phyloP scores from a whole-genome alignment of 768 basidiomycete species.

The Auricularia heimuer region DNA sequence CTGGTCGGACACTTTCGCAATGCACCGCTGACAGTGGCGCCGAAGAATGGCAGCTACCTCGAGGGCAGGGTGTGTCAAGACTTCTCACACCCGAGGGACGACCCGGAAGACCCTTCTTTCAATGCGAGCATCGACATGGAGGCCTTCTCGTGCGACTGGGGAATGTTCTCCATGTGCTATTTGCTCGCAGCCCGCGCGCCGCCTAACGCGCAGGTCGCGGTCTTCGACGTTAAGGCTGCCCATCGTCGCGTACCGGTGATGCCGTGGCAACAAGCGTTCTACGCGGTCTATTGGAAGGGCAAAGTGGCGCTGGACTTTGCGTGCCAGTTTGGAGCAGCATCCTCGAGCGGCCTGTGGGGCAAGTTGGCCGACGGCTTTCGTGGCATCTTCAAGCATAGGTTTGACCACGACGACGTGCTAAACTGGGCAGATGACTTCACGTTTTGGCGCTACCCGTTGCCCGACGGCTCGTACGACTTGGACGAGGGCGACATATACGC shows the following conservation, averaged over 20 bases:
- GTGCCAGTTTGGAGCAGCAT: not conserved
- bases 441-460: not conserved
- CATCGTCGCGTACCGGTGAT: conserved; percentile 7
- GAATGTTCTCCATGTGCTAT: conserved; percentile 20
- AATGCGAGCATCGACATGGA: conserved; percentile 22
- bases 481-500: not conserved
- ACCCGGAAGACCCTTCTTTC: conserved; percentile 17
- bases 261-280: conserved; percentile 27
- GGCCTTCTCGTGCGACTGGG: conserved; percentile 28
- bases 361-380: not conserved
- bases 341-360: not conserved
- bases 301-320: not conserved
- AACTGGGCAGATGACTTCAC: not conserved
- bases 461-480: not conserved
- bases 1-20: conserved; percentile 22
- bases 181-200: conserved; percentile 21
- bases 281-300: conserved; percentile 15
- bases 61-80: not conserved
- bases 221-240: not conserved
- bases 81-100: conserved; percentile 3
- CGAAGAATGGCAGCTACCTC: conserved; percentile 8
- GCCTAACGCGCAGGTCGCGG: conserved; percentile 15
- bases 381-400: not conserved
- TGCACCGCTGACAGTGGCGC: conserved; percentile 22
- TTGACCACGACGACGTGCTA: not conserved